phyloP scores from a whole-genome alignment of 169 alveolate species.

The Eimeria necatrix region DNA sequence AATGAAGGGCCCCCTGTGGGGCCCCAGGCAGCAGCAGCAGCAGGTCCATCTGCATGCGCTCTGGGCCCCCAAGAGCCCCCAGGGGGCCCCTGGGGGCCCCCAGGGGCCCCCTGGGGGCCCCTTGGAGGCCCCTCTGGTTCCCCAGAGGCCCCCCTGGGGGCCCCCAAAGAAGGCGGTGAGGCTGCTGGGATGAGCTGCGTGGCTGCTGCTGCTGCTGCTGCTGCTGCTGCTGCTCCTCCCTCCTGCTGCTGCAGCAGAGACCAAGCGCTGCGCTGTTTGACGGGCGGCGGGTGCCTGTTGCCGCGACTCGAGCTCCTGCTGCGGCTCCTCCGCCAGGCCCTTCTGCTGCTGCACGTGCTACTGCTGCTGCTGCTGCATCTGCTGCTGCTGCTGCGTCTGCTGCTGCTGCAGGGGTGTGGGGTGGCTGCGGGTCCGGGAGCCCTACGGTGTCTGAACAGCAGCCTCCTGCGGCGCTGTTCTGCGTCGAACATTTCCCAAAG shows the following conservation, averaged over 20 bases:
- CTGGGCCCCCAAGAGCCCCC: not conserved
- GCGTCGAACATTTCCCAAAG: not conserved
- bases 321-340: not conserved
- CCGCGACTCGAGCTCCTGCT: conserved; percentile 2
- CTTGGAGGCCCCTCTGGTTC: too few species aligned
- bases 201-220: not conserved
- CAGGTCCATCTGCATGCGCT: too few species aligned
- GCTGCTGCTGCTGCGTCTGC: not conserved
- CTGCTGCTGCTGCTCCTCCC: not conserved
- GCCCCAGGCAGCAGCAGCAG: not conserved
- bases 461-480: not conserved
- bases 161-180: not conserved
- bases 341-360: too few species aligned
- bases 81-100: not conserved
- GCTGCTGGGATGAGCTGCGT: not conserved
- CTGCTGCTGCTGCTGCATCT: not conserved
- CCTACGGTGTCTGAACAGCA: too few species aligned
- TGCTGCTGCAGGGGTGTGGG: not conserved
- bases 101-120: too few species aligned
- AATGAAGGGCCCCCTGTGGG: not conserved
- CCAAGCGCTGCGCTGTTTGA: too few species aligned
- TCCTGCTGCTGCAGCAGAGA: not conserved
- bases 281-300: not conserved
- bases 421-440: not conserved
- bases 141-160: too few species aligned